Base-by-base conservation (phyloP, 805 yeast genomes). In the Alloascoidea hylecoeti region DNA sequence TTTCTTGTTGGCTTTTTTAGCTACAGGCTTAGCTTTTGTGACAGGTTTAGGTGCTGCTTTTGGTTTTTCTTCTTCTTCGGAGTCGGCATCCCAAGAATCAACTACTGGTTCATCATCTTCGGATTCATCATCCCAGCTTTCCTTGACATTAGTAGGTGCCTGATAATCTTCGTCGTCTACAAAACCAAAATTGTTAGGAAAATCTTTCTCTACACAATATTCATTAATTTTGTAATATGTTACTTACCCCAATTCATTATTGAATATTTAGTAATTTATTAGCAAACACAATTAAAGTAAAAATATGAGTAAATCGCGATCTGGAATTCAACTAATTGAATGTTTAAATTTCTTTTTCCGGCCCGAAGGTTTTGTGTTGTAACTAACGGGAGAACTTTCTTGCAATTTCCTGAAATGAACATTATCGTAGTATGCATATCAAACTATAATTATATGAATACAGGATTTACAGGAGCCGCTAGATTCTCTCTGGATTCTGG, bases 191-290 rank as follows among this genome's bases (percentile, higher is more conserved):
- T 23, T 23, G 30, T 23, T 23, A 23, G n/a, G n/a, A 23, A 23
- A 23, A n/a, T n/a, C n/a, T 23, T 9, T 9, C 13, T 23, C 30
- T 23, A 9, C 30, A 23, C n/a, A 9, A 9, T n/a, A n/a, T 23
- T 23, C 30, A 23, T 23, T 9, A 9, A n/a, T n/a, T 9, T 23
- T 9, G n/a, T n/a, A 23, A 23, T n/a, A n/a, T n/a, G n/a, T 9
- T 23, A n/a, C 30, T 23, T 23, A 23, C 30, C 30, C 30, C 30
- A 23, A 23, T 23, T 23, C 30, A 23, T 23, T 23, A n/a, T n/a
- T n/a, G n/a, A n/a, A n/a, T n/a, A n/a, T n/a, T n/a, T n/a, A n/a
- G n/a, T n/a, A n/a, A n/a, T n/a, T n/a, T n/a, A n/a, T n/a, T n/a
- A n/a, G n/a, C n/a, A n/a, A n/a, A n/a, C n/a, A n/a, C n/a, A n/a